These are phyloP conservation scores for Fistulinella prunicolor DNA, from an alignment of 768 basidiomycete genomes.

Conservation along the genomic window DNA sequence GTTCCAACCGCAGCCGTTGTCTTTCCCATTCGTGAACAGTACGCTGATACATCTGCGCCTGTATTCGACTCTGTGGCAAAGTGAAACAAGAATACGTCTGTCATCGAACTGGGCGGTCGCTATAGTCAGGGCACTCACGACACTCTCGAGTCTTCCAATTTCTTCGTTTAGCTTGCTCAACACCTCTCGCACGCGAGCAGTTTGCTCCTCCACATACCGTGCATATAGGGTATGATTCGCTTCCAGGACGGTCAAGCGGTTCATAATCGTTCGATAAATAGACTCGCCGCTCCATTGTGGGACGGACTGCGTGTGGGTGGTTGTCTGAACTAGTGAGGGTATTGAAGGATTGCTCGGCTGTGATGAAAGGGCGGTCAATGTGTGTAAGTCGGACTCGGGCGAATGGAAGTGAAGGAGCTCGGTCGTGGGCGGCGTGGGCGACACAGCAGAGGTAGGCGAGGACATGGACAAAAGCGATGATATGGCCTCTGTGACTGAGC, in stretches of 20 bases:
- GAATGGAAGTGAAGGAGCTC: constrained; percentile 5
- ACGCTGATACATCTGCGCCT: constrained; percentile 63
- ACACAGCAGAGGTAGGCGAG: constrained; percentile 6
- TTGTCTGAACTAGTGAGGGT: neutral
- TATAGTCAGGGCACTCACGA: constrained; percentile 46
- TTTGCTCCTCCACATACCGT: constrained; percentile 89
- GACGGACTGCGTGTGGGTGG: constrained; percentile 1
- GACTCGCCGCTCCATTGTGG: constrained; percentile 64
- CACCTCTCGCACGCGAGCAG: constrained; percentile 66
- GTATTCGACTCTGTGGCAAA: constrained; percentile 56
- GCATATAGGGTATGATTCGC: constrained; percentile 82
- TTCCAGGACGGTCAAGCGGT: constrained; percentile 82
- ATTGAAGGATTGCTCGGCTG: constrained; percentile 4
- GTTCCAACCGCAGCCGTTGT: constrained; percentile 62
- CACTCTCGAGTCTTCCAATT: constrained; percentile 70
- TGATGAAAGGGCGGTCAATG: neutral
- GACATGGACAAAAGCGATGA: constrained; percentile 14
- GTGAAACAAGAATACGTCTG: neutral
- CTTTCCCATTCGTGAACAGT: constrained; percentile 65
- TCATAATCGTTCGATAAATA: constrained; percentile 96
- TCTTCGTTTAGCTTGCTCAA: constrained; percentile 75
- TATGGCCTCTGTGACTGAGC: constrained; percentile 22
- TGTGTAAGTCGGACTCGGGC: constrained; percentile 5
- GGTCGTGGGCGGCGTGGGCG: neutral
- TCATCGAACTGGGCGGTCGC: neutral